phyloP scores from a whole-genome alignment of 176 grass and related monocot species.

The Raddia distichophylla region DNA sequence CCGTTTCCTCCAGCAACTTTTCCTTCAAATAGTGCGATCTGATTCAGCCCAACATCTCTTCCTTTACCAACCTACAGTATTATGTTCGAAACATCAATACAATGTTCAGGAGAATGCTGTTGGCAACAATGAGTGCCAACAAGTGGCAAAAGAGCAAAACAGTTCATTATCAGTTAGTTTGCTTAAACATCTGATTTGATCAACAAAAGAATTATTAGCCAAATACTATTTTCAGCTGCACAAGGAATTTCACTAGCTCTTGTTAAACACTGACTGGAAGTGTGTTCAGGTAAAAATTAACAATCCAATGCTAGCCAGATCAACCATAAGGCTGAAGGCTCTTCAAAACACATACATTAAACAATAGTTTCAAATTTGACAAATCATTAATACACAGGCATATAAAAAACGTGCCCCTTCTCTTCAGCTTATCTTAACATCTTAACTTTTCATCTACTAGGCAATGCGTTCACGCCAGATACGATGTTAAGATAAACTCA shows the following conservation, averaged over 20 bases:
- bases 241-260: conserved; percentile 4
- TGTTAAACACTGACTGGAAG: not conserved
- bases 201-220: not conserved
- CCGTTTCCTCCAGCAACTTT: conserved; percentile 97
- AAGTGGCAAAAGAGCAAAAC: not conserved
- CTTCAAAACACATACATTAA: not conserved
- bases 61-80: conserved; percentile 85
- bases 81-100: conserved; percentile 32
- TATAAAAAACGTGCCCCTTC: not conserved
- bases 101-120: not conserved
- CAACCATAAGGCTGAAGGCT: not conserved
- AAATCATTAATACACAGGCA: not conserved
- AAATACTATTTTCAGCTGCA: not conserved
- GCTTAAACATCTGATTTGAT: conserved; percentile 13
- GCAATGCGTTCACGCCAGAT: no score
- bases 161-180: not conserved
- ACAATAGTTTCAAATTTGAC: not conserved
- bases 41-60: conserved; percentile 92
- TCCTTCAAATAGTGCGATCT: conserved; percentile 96
- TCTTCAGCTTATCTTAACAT: no score
- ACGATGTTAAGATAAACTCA: no score
- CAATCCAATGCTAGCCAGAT: not conserved
- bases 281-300: not conserved
- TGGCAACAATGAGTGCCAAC: not conserved
- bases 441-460: no score